Evolutionary conservation across 148 eudicot species (phyloP).

Genomic region (Rhododendron vialii): DNA sequence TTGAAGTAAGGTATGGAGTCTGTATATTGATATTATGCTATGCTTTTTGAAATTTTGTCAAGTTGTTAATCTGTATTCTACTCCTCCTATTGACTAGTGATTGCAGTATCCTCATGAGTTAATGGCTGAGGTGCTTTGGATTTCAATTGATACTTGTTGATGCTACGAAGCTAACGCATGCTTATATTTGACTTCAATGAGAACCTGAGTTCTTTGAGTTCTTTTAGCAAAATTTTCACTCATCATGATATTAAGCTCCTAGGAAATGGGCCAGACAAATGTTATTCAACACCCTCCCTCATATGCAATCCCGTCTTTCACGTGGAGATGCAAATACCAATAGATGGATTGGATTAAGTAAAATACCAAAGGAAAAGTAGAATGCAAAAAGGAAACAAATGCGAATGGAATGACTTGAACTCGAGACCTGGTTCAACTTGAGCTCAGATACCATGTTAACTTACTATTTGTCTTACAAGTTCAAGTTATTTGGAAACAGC

Average conservation of each 20-base stretch:
- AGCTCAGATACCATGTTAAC: neutral
- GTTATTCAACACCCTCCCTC: neutral
- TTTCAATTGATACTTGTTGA: neutral
- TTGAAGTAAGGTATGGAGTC: constrained; percentile 60
- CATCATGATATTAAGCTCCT: no score
- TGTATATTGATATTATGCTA: neutral
- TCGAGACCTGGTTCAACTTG: neutral
- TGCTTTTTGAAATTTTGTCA: neutral
- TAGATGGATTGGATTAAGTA: no score
- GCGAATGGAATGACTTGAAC: neutral
- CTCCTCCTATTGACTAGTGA: no score
- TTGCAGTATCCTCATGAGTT: neutral
- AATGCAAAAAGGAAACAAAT: neutral
- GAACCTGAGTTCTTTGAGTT: neutral
- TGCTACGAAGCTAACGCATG: neutral
- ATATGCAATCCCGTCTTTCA: neutral
- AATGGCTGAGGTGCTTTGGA: neutral
- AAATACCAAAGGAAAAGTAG: neutral
- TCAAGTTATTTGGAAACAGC: neutral
- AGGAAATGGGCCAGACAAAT: neutral
- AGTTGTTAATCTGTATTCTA: neutral
- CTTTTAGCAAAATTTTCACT: neutral
- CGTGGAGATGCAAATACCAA: neutral
- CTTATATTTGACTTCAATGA: neutral
- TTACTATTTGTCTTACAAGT: neutral